These are phyloP conservation scores for Suillus lakei DNA, from an alignment of 768 basidiomycete species.

Conservation along the genomic window DNA sequence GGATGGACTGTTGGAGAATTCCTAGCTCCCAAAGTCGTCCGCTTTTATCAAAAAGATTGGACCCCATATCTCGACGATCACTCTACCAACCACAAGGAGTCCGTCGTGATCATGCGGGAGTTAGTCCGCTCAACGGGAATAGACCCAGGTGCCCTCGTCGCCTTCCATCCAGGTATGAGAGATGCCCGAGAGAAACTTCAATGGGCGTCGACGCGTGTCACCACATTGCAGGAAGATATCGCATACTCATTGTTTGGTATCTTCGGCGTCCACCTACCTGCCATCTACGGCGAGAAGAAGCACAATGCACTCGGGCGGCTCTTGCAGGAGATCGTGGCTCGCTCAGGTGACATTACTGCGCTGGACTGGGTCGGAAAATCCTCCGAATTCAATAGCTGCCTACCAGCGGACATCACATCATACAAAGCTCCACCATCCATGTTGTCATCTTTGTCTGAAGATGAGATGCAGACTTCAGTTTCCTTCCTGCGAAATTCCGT, in stretches of 20 bases:
- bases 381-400: constrained; percentile 3
- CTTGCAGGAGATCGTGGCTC: neutral
- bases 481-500: neutral
- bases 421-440: neutral
- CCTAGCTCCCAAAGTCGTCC: neutral
- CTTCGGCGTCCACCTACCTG: no score
- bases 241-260: no score
- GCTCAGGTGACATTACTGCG: neutral
- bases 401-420: constrained; percentile 2
- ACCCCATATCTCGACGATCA: neutral
- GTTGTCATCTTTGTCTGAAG: neutral
- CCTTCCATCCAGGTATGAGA: no score
- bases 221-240: no score
- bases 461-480: neutral
- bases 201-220: no score
- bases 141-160: neutral
- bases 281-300: constrained; percentile 2
- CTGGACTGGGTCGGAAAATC: neutral
- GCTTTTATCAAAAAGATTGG: constrained; percentile 1
- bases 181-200: no score
- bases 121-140: neutral
- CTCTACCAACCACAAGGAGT: neutral
- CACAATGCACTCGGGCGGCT: neutral
- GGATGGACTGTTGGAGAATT: constrained; percentile 3
- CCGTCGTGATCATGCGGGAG: neutral